phyloP scores from a whole-genome alignment of 192 early-diverging fungal species.

The Rhizophagus clarus region DNA sequence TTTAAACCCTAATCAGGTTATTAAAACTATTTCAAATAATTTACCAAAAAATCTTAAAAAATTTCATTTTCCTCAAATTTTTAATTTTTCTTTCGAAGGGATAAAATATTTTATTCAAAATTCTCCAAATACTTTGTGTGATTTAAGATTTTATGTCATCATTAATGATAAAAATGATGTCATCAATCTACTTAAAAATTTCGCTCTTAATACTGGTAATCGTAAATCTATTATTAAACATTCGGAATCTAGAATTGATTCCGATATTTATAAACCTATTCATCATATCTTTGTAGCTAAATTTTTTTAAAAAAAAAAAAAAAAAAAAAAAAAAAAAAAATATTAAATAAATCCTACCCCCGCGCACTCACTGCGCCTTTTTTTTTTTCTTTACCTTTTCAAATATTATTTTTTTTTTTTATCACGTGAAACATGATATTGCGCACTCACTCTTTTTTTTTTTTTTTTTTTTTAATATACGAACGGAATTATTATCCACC shows the following conservation, averaged over 20 bases:
- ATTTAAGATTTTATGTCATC: neutral
- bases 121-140: neutral
- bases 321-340: too few species aligned
- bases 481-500: constrained; percentile 19
- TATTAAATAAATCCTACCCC: too few species aligned
- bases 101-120: neutral
- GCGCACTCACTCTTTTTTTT: neutral
- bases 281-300: neutral
- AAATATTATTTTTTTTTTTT: too few species aligned
- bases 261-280: neutral
- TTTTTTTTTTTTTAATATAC: neutral
- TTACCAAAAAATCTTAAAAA: neutral
- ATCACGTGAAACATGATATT: too few species aligned
- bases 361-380: too few species aligned
- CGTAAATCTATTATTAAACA: neutral
- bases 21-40: neutral
- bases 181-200: neutral
- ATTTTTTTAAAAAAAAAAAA: neutral
- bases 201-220: neutral
- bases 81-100: neutral
- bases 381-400: too few species aligned
- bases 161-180: neutral
- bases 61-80: neutral
- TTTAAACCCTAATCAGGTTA: neutral
- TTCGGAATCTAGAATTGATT: neutral